Conservation (phyloP, 164 flowering plant genomes). For the Vitis labrusca region DNA sequence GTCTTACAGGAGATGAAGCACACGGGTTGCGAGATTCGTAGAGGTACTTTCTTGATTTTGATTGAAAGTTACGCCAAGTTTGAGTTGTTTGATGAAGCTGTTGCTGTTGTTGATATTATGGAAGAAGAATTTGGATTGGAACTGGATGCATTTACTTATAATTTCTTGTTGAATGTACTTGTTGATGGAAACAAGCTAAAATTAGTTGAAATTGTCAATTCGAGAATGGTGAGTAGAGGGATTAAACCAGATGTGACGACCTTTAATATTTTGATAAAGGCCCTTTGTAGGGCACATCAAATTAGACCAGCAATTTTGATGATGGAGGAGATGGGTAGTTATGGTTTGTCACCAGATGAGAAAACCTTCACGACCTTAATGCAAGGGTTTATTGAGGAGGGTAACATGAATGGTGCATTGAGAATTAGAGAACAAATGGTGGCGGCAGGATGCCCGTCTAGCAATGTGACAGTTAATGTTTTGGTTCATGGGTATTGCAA, state of each 20-base stretch:
- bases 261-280: slow-evolving; percentile 85
- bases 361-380: slow-evolving; percentile 76
- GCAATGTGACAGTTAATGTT: slow-evolving; percentile 60
- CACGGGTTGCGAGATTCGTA: slow-evolving; percentile 33
- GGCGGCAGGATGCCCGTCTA: slow-evolving; percentile 40
- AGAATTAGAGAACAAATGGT: slow-evolving; percentile 68
- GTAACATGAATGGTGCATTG: slow-evolving; percentile 71
- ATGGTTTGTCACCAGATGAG: slow-evolving; percentile 78
- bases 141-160: slow-evolving; percentile 56
- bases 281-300: slow-evolving; percentile 84
- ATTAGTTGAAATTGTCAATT: slow-evolving; percentile 66
- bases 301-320: slow-evolving; percentile 74
- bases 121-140: slow-evolving; percentile 46
- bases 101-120: slow-evolving; percentile 54
- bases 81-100: slow-evolving; percentile 51
- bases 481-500: slow-evolving; percentile 81
- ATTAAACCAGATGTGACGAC: slow-evolving; percentile 72
- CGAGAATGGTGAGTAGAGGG: slow-evolving; percentile 46
- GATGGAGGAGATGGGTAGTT: slow-evolving; percentile 79
- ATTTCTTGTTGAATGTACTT: slow-evolving; percentile 68
- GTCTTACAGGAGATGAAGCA: slow-evolving; percentile 54
- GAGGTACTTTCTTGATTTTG: slow-evolving; percentile 56
- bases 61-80: slow-evolving; percentile 55
- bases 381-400: slow-evolving; percentile 84
- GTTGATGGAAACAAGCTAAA: slow-evolving; percentile 80